A percentile compares a stretch with the other conserved stretches of the same genome.
phyloP scores from a whole-genome alignment of 2,329 filamentous ascomycete species.

The Trichoderma sp. region DNA sequence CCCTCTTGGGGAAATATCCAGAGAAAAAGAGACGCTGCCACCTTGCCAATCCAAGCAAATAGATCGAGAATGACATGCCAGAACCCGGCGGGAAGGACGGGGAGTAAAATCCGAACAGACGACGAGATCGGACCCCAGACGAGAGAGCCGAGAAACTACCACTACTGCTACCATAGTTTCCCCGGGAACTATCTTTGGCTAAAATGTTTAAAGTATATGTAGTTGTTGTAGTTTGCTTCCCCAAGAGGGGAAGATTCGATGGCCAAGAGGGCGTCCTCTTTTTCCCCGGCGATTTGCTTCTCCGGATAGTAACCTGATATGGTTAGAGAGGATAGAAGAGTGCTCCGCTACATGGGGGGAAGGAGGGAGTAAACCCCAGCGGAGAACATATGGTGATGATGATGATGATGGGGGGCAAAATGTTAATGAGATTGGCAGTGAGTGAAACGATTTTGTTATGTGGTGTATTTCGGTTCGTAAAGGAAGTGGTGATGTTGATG shows the following conservation, averaged over 20 bases:
- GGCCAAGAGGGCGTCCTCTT: neutral
- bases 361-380: neutral
- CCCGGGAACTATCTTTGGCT: neutral
- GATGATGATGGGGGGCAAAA: neutral
- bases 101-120: neutral
- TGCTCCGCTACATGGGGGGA: constrained; percentile 2
- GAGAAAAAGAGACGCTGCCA: neutral
- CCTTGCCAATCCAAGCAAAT: constrained; percentile 12
- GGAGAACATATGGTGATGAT: neutral
- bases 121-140: neutral
- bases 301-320: constrained; percentile 16
- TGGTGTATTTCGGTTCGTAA: neutral
- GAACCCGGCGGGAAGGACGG: no score
- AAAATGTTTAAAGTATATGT: neutral
- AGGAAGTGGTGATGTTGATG: neutral
- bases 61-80: constrained; percentile 3
- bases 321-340: no score
- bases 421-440: neutral
- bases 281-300: neutral
- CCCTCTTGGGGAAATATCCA: neutral
- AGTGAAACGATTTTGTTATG: neutral
- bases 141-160: neutral
- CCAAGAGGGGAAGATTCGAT: neutral
- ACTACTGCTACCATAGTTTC: neutral
- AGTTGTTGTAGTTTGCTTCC: neutral